These are phyloP conservation scores for Glutinoglossum americanum DNA, from an alignment of 495 filamentous ascomycete genomes.

Conservation along the genomic window DNA sequence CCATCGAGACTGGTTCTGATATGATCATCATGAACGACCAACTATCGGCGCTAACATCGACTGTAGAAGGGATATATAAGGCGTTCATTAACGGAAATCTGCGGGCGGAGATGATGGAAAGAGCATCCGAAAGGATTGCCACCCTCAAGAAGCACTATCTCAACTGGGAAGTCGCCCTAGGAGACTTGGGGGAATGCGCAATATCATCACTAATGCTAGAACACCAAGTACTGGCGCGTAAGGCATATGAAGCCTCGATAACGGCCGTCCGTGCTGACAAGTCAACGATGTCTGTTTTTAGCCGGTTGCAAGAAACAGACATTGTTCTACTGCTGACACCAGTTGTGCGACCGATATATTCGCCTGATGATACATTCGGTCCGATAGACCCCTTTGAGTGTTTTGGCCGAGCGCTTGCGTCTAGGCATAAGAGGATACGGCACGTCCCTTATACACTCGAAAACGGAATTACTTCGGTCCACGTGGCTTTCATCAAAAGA, in stretches of 20 bases:
- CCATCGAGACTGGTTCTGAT: conserved; percentile 15
- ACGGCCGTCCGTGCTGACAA: conserved; percentile 16
- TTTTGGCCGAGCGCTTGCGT: conserved; percentile 31
- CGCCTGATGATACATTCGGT: conserved; percentile 9
- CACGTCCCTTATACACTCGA: conserved; percentile 35
- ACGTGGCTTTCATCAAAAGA: conserved; percentile 35
- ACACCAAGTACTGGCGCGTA: conserved; percentile 12
- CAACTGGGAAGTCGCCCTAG: conserved; percentile 15
- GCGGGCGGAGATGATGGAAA: conserved; percentile 10
- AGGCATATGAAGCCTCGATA: conserved; percentile 13
- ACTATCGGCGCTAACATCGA: conserved; percentile 9
- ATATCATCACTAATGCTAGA: conserved; percentile 12
- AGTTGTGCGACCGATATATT: conserved; percentile 26
- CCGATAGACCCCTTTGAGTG: conserved; percentile 36
- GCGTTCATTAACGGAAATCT: conserved; percentile 11
- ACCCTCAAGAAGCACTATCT: conserved; percentile 14
- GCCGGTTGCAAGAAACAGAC: conserved; percentile 14
- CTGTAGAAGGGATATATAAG: conserved; percentile 14
- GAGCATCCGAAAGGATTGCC: conserved; percentile 9
- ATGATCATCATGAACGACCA: conserved; percentile 13
- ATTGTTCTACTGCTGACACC: conserved; percentile 38
- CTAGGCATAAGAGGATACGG: conserved; percentile 29
- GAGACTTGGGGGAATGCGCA: conserved; percentile 9
- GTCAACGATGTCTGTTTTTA: not conserved
- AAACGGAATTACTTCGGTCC: conserved; percentile 34